phyloP scores from a whole-genome alignment of 1,139 yeast genomes.

The Geotrichum fermentans region DNA sequence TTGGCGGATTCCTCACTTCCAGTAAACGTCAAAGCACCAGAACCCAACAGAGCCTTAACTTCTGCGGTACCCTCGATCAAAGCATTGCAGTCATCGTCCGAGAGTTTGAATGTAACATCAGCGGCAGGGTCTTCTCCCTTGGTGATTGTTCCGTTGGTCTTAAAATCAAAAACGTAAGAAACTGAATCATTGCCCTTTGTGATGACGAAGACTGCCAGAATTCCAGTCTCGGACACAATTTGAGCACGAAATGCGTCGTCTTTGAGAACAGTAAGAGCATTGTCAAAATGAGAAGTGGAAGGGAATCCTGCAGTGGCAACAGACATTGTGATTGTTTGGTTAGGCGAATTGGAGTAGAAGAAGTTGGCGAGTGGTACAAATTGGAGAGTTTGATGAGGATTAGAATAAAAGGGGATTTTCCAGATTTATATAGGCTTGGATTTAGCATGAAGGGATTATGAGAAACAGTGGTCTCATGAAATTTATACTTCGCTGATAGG shows the following conservation, averaged over 20 bases:
- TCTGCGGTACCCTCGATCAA: constrained; percentile 4
- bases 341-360: no score
- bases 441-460: no score
- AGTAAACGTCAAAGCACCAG: constrained; percentile 8
- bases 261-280: neutral
- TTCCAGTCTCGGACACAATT: constrained; percentile 3
- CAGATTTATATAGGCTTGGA: no score
- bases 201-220: constrained; percentile 7
- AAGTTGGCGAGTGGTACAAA: no score
- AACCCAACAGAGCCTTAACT: constrained; percentile 7
- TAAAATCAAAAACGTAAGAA: constrained; percentile 7
- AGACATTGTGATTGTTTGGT: no score
- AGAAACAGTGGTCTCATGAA: no score
- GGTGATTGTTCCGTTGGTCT: constrained; percentile 6
- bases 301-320: constrained; percentile 9
- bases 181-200: neutral
- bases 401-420: no score
- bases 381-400: no score
- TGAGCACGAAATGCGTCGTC: constrained; percentile 1
- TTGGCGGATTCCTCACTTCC: constrained; percentile 6
- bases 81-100: constrained; percentile 4
- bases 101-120: constrained; percentile 7
- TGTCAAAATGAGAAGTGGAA: constrained; percentile 9
- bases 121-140: neutral
- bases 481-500: no score